Evolutionary conservation across 1,139 yeast species (phyloP), one percentile per base, ranked within the genome.

Genomic region (Lodderomyces jiufengensis): DNA sequence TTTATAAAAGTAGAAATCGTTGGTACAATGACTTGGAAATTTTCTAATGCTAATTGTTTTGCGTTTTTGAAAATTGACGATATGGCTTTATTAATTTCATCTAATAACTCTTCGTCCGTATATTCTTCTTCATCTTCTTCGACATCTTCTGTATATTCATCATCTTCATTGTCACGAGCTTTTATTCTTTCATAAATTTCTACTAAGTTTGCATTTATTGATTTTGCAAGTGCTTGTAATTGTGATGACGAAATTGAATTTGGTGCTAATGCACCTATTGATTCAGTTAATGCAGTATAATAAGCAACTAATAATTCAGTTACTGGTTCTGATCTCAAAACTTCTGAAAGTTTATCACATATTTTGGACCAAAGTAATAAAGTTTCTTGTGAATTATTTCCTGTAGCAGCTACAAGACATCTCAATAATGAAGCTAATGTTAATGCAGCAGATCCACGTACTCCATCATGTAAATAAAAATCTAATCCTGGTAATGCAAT

Each of bases 381-480:
- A 3, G 84, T 73, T 45, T 80, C 84, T 15, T 71, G 66, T 2
- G 86, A 70, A 26, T 61, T 59, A 30, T 57, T 61, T 38, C 87
- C 79, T 15, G 81, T 70, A 4, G 86, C 87, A 27, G 70, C 64
- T 29, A 79, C 79, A n/a, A 83, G 72, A 45, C 87, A 79, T 39
- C 77, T 66, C 44, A 92, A 66, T 43, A 90, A 66, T 7, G 88
- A 79, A 1, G 97, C 92, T 50, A 90, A 78, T 3, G 92, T 76
- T 43, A 82, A 76, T 4, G 96, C 90, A 34, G 96, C 90, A 15
- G 95, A 78, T 20, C 86, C 87, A 52, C 98, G 79, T 8, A 92
- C 97, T 24, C 95, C 96, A 57, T 88, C 97, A 57, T 88, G 97
- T 52, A 90, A 75, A 55, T 86, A 88, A 55, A 90, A 94, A 54